Percentiles rank a stretch among this genome's conserved stretches.
Evolutionary conservation across 1,139 yeast genomes (phyloP).

Genomic region (Pichia sp.): DNA sequence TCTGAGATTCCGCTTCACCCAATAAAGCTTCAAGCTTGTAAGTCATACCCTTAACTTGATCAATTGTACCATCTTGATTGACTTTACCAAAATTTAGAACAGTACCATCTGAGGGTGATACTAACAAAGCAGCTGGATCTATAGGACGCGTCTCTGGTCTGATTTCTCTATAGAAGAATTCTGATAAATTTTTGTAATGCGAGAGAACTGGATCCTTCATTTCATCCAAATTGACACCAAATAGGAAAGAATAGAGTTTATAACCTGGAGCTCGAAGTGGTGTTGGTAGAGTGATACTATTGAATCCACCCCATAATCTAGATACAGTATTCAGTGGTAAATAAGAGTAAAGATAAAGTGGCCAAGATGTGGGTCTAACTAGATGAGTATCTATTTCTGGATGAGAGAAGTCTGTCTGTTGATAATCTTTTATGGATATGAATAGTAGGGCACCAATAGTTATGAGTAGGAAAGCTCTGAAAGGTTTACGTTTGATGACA

Average conservation of each 20-base stretch:
- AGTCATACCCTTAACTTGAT: slow-evolving; percentile 95
- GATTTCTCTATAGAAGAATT: slow-evolving; percentile 82
- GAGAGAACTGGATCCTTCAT: slow-evolving; percentile 76
- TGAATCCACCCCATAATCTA: slow-evolving; percentile 89
- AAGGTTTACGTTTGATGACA: slow-evolving; percentile 6
- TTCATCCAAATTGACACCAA: slow-evolving; percentile 87
- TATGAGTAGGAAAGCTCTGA: slow-evolving; percentile 8
- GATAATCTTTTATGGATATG: slow-evolving; percentile 12
- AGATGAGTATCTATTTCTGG: slow-evolving; percentile 30
- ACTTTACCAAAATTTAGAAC: slow-evolving; percentile 82
- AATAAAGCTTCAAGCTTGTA: slow-evolving; percentile 85
- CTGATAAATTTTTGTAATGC: slow-evolving; percentile 73
- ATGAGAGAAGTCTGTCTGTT: slow-evolving; percentile 7
- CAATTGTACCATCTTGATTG: slow-evolving; percentile 70
- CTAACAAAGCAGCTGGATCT: slow-evolving; percentile 53
- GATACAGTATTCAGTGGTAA: slow-evolving; percentile 89
- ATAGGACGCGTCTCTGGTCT: slow-evolving; percentile 78
- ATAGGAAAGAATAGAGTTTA: slow-evolving; percentile 65
- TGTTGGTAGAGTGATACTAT: slow-evolving; percentile 74
- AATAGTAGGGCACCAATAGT: slow-evolving; percentile 16
- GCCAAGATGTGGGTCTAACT: slow-evolving; percentile 68
- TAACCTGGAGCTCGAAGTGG: slow-evolving; percentile 87
- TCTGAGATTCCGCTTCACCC: slow-evolving; percentile 45
- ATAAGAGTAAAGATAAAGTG: slow-evolving; percentile 80
- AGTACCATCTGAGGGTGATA: slow-evolving; percentile 92